Base-by-base conservation (phyloP, 1,284 basidiomycete genomes). In the Schizophyllum commune region DNA sequence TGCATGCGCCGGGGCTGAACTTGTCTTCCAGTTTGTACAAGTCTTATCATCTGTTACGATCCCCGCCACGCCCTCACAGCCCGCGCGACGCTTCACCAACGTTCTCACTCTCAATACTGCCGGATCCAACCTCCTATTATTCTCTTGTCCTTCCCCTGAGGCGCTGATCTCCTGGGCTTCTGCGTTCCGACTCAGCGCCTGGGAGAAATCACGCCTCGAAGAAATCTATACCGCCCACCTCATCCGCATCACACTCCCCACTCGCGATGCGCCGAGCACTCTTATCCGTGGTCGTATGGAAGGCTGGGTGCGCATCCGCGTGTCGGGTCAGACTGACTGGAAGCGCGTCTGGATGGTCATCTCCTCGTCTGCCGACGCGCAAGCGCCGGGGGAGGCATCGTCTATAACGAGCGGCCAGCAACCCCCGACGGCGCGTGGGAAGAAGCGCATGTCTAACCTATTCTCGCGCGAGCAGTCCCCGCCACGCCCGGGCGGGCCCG, bases 181-280 rank as follows among this genome's bases (percentile, higher is more conserved):
- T 21, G 94, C 94, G 5, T 82, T 99, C 51, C 88, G 97, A 17
- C 82, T 99, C 6, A 87, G 92, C 7, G 85, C 92, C 58, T 99
- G 96, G 94, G 96, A 99, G 74, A 94, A 97, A 68, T 91, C 93
- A 0, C 86, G 96, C 27, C 81, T 98, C 21, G 95, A 98, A 73
- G 96, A 98, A 75, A 94, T 99, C 62, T 99, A 99, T 73, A 98
- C 96, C 0, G 96, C 95, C 1, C 93, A 98, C 75, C 77, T 98
- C 55, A 84, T 96, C 65, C 83, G 93, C 58, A 89, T 92, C 73
- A 85, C 84, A 32, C 59, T 52, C 60, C n/a, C 61, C 89, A 89
- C 86, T 62, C 83, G 83, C 60, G 85, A 89, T 65, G 78, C 84
- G 1, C 83, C 81, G 6, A 80, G 85, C 0, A 84, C 90, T 1